Evolutionary conservation across 805 yeast species (phyloP), one percentile per base, ranked within the genome.

Genomic region (Lachancea waltii): DNA sequence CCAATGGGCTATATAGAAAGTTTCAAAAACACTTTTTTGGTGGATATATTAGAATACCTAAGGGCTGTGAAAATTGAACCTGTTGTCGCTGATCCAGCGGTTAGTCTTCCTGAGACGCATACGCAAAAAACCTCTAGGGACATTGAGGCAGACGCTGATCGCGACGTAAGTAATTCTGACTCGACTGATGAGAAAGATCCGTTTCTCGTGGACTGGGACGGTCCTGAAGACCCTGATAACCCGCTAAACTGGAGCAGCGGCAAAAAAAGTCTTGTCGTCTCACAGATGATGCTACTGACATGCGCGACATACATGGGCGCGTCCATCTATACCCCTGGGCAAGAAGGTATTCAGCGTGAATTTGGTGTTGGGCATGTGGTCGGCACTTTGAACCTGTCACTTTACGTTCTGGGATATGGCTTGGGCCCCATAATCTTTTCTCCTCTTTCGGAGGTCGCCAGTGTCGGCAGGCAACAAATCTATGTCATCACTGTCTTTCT

Each of bases 391-490:
- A 77, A 78, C 2, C 62, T 79, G 47, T 60, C 79, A 0, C 44
- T 75, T 28, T 79, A 71, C 44, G 77, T 77, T 6, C 46, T 76
- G 22, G 84, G 82, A 7, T 77, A 78, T 49, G 83, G 79, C 36
- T 33, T 75, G 10, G 81, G 81, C 1, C 81, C 81, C 1, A 62
- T 77, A 62, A 45, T 75, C 2, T 71, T 75, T 38, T 70, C 80
- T 0, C 83, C 84, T 3, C 46, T 78, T 42, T 70, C 79, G 8
- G 84, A 78, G 51, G 65, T 73, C 32, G 71, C 77, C 2, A 52
- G 56, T 3, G 54, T 73, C 35, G 83, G 83, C 10, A 65, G 82
- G 43, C 72, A 72, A 36, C 60, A 66, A 21, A 65, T 74, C 25
- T 77, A 75, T 43, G 60, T 69, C 22, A 34, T 58, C n/a, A 64